Base-by-base conservation (phyloP, 2,329 filamentous ascomycete species). In the Fusarium algeriense region DNA sequence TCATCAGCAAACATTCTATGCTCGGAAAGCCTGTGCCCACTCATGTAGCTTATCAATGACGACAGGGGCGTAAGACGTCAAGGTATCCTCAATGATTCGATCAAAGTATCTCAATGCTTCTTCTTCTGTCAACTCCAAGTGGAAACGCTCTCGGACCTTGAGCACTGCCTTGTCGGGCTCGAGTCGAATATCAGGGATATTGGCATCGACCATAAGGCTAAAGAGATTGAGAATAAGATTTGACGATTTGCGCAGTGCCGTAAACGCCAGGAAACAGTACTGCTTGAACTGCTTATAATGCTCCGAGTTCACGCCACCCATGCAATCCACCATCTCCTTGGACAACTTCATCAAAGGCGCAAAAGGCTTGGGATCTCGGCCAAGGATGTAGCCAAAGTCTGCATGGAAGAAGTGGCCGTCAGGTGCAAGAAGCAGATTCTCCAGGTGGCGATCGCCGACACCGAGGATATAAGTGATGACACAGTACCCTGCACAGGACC, bases 401-500 rank as follows among this genome's bases (percentile, higher is more conserved):
- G 95, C 95, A 80, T 99, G 96, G 87, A 99, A 98, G 85, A 99
- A 99, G 81, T 97, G 94, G 0, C 90, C 96, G 73, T 95, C 92
- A 2, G 96, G 95, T 0, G 94, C 90, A 8, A 99, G 89, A 30
- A 99, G 90, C 2, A 99, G 89, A 77, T 99, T 99, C 80, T 99
- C 96, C 5, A 98, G 87, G 81, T 99, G 96, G 3, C 96, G 91
- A 79, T 99, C 96, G 23, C 96, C 96, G 5, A 99, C 96, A 35
- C 96, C 97, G 15, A 99, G 89, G 19, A 99, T 93, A 80, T 99
- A 99, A 0, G 97, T 99, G 74, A 99, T 98, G 17, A 99, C 96
- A 80, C 96, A 98, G 82, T 99, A 99, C 37, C 96, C 96, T 1
- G 96, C 96, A 78, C 96, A 98, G 0, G 94, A 97, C 78, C 95